Evolutionary conservation across 2,329 filamentous ascomycete species (phyloP).

Genomic region (Fusarium subtropicale): DNA sequence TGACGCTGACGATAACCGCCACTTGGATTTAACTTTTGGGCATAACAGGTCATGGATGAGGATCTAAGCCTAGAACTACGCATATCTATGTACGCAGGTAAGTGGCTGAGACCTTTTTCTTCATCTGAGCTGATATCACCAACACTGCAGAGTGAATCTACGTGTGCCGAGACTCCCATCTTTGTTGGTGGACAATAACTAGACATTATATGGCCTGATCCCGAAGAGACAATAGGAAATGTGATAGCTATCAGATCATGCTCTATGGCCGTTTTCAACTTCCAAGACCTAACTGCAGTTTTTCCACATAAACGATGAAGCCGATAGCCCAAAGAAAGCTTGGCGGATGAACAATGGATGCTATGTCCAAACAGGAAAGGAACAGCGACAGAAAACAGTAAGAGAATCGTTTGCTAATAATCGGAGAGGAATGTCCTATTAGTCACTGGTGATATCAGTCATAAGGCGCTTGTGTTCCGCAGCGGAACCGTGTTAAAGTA

Average conservation of each 20-base stretch:
- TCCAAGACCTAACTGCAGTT: no score
- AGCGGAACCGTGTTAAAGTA: background rate
- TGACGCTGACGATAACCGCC: background rate
- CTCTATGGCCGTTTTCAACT: background rate
- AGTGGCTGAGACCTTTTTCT: background rate
- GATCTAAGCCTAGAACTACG: background rate
- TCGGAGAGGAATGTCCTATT: accelerated
- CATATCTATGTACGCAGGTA: background rate
- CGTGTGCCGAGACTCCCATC: background rate
- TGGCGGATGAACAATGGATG: background rate
- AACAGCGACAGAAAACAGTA: background rate
- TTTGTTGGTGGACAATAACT: background rate
- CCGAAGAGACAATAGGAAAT: background rate
- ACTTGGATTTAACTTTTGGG: background rate
- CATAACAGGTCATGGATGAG: background rate
- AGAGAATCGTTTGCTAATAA: no score
- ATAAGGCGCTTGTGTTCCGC: background rate
- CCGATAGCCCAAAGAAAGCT: background rate
- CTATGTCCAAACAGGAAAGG: background rate
- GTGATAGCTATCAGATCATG: background rate
- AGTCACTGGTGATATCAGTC: background rate
- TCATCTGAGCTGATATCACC: background rate
- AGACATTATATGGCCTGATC: background rate
- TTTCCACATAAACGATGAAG: background rate
- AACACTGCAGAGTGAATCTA: background rate